Percentiles rank a stretch among this genome's conserved stretches.
Conservation (phyloP, 805 yeast genomes). For the Yarrowia keelungensis region DNA sequence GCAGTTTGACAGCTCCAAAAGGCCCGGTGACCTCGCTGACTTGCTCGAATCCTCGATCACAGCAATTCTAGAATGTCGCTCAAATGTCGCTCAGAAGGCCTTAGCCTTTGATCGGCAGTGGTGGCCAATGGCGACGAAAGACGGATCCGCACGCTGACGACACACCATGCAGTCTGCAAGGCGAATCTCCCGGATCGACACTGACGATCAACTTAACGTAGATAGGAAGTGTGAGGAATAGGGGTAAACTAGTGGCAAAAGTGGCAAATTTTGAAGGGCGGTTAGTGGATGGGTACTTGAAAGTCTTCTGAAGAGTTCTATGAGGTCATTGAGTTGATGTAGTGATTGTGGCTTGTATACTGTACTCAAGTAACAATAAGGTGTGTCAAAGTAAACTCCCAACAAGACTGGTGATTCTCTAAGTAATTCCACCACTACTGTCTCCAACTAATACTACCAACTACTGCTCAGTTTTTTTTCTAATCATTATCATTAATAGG, state of each 20-base stretch:
- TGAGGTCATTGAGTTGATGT: no score
- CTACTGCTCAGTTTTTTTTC: background rate
- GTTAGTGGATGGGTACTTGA: no score
- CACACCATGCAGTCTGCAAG: background rate
- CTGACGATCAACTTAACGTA: background rate
- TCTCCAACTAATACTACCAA: background rate
- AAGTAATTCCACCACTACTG: no score
- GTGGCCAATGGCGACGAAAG: conserved; percentile 2
- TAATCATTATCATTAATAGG: conserved; percentile 27
- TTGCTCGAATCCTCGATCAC: background rate
- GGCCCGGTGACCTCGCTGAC: background rate
- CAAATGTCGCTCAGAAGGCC: conserved; percentile 3
- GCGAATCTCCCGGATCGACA: conserved; percentile 28
- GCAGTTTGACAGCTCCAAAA: no score
- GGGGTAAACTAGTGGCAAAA: no score
- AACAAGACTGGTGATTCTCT: no score
- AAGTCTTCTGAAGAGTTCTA: no score
- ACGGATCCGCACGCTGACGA: background rate
- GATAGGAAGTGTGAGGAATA: background rate
- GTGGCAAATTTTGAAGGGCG: no score
- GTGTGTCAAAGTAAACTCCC: no score
- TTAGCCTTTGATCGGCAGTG: conserved; percentile 1
- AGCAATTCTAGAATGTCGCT: conserved; percentile 33
- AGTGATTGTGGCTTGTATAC: no score
- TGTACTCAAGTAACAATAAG: no score